phyloP scores from a whole-genome alignment of 805 yeast species.

The Debaryomyces tyrocola region DNA sequence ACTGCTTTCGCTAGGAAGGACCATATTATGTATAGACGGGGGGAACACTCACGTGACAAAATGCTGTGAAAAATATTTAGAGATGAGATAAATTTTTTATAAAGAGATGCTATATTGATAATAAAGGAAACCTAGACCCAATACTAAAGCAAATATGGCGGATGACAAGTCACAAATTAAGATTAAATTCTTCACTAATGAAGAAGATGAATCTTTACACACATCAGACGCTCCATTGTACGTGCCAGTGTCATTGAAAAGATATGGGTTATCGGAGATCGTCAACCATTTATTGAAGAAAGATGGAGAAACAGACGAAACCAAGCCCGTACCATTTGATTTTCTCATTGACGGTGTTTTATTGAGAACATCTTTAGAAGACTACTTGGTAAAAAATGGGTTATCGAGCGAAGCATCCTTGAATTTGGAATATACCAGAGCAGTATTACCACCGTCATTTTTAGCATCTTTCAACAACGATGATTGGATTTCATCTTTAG shows the following conservation, averaged over 20 bases:
- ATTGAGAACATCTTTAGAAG: conserved; percentile 74
- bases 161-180: conserved; percentile 64
- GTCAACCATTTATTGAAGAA: conserved; percentile 79
- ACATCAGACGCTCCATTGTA: conserved; percentile 77
- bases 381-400: conserved; percentile 73
- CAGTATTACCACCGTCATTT: conserved; percentile 92
- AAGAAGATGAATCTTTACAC: conserved; percentile 68
- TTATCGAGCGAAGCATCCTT: conserved; percentile 79
- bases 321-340: conserved; percentile 80
- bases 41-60: background rate
- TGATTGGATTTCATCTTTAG: conserved; percentile 90
- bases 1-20: too few species aligned
- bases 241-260: conserved; percentile 82
- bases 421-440: conserved; percentile 85
- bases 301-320: conserved; percentile 41
- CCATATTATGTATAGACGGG: too few species aligned
- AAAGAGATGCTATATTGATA: background rate
- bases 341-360: conserved; percentile 85
- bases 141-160: conserved; percentile 13
- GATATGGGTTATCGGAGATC: conserved; percentile 92
- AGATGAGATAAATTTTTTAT: conserved; percentile 8
- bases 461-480: conserved; percentile 86
- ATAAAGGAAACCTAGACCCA: background rate
- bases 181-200: conserved; percentile 83
- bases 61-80: background rate